Conservation (phyloP, 1,284 basidiomycete genomes). For the Tylopilus orsonianus region DNA sequence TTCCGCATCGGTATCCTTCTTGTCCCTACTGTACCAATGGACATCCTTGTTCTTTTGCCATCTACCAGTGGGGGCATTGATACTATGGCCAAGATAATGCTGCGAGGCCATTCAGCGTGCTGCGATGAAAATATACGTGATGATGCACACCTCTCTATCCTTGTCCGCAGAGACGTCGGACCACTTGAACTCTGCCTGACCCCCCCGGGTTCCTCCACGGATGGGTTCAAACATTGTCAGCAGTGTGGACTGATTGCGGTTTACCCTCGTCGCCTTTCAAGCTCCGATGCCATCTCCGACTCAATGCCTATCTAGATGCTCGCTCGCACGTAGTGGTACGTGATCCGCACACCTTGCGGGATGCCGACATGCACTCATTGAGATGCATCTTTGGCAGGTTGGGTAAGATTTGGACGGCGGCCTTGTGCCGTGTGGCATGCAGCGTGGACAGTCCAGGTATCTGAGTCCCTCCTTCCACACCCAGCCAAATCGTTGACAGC, state of each 20-base stretch:
- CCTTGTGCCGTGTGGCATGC: slow-evolving; percentile 4
- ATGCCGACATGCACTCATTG: slow-evolving; percentile 22
- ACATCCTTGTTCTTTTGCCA: slow-evolving; percentile 97
- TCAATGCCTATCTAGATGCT: slow-evolving; percentile 15
- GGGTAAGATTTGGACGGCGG: slow-evolving; percentile 4
- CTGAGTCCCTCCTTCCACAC: no score
- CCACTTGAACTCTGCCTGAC: slow-evolving; percentile 92
- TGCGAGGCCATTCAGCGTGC: slow-evolving; percentile 33
- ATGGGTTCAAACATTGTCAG: slow-evolving; percentile 75
- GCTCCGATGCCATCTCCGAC: slow-evolving; percentile 24
- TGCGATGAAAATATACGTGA: neutral
- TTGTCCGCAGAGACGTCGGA: slow-evolving; percentile 87
- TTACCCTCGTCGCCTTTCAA: slow-evolving; percentile 6
- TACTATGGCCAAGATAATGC: slow-evolving; percentile 90
- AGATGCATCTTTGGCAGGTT: neutral
- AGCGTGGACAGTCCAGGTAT: slow-evolving; percentile 4
- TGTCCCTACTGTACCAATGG: slow-evolving; percentile 87
- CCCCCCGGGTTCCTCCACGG: slow-evolving; percentile 83
- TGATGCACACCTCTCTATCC: slow-evolving; percentile 72
- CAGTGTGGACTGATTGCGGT: neutral
- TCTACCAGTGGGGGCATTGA: slow-evolving; percentile 88
- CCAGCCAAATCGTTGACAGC: slow-evolving; percentile 1
- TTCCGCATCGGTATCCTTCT: slow-evolving; percentile 42
- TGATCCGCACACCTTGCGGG: slow-evolving; percentile 24
- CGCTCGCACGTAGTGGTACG: neutral